A percentile compares a stretch with the other conserved stretches of the same genome.
phyloP scores from a whole-genome alignment of 2,329 filamentous ascomycete genomes.

The Aspergillus alliaceus region DNA sequence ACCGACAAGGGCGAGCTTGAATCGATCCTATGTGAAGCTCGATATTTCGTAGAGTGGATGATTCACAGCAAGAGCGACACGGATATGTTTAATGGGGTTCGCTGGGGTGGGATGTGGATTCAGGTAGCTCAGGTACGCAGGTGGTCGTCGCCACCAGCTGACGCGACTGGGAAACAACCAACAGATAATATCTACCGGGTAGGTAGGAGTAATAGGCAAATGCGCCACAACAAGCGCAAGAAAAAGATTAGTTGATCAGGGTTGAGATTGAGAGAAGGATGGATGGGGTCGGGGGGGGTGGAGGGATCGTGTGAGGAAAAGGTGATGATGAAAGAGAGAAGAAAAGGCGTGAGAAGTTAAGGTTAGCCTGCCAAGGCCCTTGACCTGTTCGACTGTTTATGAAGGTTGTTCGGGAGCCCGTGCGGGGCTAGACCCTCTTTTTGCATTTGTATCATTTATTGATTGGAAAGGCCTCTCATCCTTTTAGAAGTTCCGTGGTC shows the following conservation, averaged over 20 bases:
- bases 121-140: not conserved
- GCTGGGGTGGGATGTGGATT: not conserved
- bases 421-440: constrained; percentile 16
- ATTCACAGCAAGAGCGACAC: not conserved
- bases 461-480: no score
- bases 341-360: constrained; percentile 9
- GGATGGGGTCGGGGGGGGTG: not conserved
- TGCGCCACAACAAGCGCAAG: not conserved
- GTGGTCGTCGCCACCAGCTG: constrained; percentile 2
- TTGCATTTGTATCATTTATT: not conserved
- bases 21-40: not conserved
- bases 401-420: constrained; percentile 5
- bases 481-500: no score
- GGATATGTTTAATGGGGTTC: not conserved
- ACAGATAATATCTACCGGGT: no score
- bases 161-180: constrained; percentile 7
- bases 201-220: not conserved
- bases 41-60: not conserved
- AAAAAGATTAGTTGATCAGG: not conserved
- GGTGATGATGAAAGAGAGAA: constrained; percentile 18
- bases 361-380: constrained; percentile 16
- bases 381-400: not conserved
- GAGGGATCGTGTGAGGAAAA: not conserved
- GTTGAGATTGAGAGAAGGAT: not conserved
- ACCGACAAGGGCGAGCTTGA: not conserved